phyloP scores from a whole-genome alignment of 345 rosid species.

The Citrus mangshanensis region DNA sequence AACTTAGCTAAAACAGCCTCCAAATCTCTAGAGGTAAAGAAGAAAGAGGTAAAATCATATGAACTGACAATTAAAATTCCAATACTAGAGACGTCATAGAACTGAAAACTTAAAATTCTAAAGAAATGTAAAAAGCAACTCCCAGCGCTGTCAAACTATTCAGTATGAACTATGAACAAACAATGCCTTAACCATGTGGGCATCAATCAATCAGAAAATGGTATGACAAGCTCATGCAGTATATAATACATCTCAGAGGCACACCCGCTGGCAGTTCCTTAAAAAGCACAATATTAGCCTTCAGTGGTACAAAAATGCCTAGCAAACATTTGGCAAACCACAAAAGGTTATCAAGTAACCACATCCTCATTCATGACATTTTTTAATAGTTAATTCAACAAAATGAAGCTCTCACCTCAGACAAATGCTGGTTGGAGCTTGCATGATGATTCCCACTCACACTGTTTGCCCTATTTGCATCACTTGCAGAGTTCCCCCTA shows the following conservation, averaged over 20 bases:
- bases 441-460: constrained; percentile 5
- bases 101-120: neutral
- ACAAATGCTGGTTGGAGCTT: constrained; percentile 22
- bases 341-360: neutral
- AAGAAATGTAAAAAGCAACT: neutral
- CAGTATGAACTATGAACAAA: neutral
- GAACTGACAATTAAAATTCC: neutral
- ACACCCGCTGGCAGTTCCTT: neutral
- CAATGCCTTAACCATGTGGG: neutral
- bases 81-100: neutral
- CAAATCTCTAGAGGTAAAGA: neutral
- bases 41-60: neutral
- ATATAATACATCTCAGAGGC: neutral
- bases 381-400: neutral
- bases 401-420: constrained; percentile 30
- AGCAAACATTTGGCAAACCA: neutral
- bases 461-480: constrained; percentile 12
- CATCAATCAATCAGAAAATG: neutral
- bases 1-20: neutral
- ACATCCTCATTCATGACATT: neutral
- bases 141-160: neutral
- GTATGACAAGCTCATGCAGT: neutral
- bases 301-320: neutral
- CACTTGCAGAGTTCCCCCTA: constrained; percentile 18
- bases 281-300: neutral